These are phyloP conservation scores for Dillenia turbinata DNA, from an alignment of 164 flowering plant species.

Conservation along the genomic window DNA sequence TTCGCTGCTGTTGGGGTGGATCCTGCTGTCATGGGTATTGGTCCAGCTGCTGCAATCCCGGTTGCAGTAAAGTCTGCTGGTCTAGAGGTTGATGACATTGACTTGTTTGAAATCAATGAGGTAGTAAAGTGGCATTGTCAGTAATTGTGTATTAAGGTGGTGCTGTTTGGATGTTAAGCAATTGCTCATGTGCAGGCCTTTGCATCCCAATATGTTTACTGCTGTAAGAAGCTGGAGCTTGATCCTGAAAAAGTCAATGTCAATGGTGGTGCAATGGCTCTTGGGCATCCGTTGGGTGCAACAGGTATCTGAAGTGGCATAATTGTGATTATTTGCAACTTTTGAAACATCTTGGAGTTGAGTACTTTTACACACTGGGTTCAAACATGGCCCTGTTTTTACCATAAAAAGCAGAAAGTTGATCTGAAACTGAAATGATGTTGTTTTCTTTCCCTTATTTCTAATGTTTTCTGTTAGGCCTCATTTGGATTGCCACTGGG, in stretches of 20 bases:
- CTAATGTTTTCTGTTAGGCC: no score
- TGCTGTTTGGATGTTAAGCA: neutral
- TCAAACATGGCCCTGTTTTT: no score
- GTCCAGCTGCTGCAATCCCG: slow-evolving; percentile 82
- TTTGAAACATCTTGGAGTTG: no score
- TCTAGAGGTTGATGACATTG: slow-evolving; percentile 53
- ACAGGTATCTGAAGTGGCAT: slow-evolving; percentile 32
- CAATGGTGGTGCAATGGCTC: slow-evolving; percentile 77
- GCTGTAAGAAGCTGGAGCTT: slow-evolving; percentile 47
- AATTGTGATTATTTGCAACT: no score
- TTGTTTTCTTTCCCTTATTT: neutral
- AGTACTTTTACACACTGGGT: no score
- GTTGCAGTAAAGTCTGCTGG: slow-evolving; percentile 69
- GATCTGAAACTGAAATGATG: no score
- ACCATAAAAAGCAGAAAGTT: no score
- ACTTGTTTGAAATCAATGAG: slow-evolving; percentile 77
- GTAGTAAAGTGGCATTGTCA: slow-evolving; percentile 21
- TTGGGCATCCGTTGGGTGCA: slow-evolving; percentile 70
- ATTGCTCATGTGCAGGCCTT: slow-evolving; percentile 45
- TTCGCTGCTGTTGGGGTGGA: slow-evolving; percentile 76
- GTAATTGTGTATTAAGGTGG: neutral
- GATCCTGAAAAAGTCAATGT: slow-evolving; percentile 57
- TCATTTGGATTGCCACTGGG: no score
- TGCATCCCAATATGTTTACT: slow-evolving; percentile 68
- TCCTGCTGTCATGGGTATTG: slow-evolving; percentile 77